A percentile compares a stretch with the other conserved stretches of the same genome.
Conservation (phyloP, 352 stramenopile genomes). For the Saprolegnia parasitica region DNA sequence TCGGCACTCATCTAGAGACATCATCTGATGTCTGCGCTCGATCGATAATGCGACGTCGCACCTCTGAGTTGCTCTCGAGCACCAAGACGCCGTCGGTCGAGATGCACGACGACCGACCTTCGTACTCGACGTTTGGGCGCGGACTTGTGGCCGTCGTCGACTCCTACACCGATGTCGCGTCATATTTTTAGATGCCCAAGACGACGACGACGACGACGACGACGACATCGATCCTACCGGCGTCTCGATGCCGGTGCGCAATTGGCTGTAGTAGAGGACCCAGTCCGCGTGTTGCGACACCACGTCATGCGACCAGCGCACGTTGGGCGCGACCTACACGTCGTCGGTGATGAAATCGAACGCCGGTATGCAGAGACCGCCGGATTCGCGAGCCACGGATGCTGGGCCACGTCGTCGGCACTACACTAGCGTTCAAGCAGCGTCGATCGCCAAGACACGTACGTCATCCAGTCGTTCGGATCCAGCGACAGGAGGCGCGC, state of each 20-base stretch:
- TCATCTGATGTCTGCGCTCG: neutral
- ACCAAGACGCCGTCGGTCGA: constrained; percentile 55
- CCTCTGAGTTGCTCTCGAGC: neutral
- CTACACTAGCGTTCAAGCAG: neutral
- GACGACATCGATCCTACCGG: no score
- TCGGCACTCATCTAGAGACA: constrained; percentile 49
- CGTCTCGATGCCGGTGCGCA: constrained; percentile 36
- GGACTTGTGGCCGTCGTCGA: constrained; percentile 21
- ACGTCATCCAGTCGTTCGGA: constrained; percentile 38
- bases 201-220: no score
- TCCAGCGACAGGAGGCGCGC: constrained; percentile 54
- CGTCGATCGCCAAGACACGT: neutral
- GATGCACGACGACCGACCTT: constrained; percentile 61
- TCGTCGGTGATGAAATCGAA: constrained; percentile 5
- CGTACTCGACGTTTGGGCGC: constrained; percentile 21
- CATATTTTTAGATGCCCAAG: no score
- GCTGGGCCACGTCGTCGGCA: constrained; percentile 52
- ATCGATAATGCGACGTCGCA: neutral
- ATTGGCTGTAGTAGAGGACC: neutral
- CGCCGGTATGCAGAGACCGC: neutral
- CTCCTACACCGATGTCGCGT: constrained; percentile 4
- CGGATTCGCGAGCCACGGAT: constrained; percentile 54
- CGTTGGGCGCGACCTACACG: constrained; percentile 38
- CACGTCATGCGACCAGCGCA: constrained; percentile 44
- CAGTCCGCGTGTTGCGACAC: constrained; percentile 13